Evolutionary conservation across 768 basidiomycete genomes (phyloP), one percentile per base, ranked within the genome.

Genomic region (Collybiopsis confluens): DNA sequence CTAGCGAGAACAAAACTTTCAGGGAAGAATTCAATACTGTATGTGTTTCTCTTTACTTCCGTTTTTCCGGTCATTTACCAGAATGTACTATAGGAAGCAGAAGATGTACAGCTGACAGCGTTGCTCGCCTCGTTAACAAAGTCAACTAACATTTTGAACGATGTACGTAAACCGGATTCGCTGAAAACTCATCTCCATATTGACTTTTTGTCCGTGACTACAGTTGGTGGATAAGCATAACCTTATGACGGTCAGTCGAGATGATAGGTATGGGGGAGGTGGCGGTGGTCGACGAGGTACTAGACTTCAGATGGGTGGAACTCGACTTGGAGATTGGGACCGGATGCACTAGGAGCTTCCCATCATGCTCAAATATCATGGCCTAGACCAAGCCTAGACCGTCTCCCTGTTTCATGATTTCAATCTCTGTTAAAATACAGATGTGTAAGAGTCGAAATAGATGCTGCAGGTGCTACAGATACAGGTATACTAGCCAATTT

Each of bases 81-180:
- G 13, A 26, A 21, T 5, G 21, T 44, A 18, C 18, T 24, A 15
- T 15, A 97, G 93, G 96, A 99, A 81, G 92, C 95, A 68, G 89
- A 88, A 62, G 95, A 99, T 65, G 93, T 96, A 15, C 92, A 97
- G 56, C 73, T 99, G 26, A 97, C 93, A 1, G 86, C 88, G 8
- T 91, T 92, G 69, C 75, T 99, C 11, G 86, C 92, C 0, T 82
- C 85, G 13, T 69, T 99, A 55, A 98, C 95, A 6, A 95, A 94
- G 69, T 89, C 90, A 27, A 79, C 95, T 15, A 87, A 86, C 59
- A 81, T 86, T 9, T 69, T 98, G 54, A 98, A 95, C 65, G 92
- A 96, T 61, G 95, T 96, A 64, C 62, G 91, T 62, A 16, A 21
- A 48, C 40, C 45, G 37, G 16, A 50, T 47, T 38, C 47, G n/a